Evolutionary conservation across 192 early-diverging fungal genomes (phyloP), one percentile per base, ranked within the genome.

Genomic region (Backusella tarrabulga): DNA sequence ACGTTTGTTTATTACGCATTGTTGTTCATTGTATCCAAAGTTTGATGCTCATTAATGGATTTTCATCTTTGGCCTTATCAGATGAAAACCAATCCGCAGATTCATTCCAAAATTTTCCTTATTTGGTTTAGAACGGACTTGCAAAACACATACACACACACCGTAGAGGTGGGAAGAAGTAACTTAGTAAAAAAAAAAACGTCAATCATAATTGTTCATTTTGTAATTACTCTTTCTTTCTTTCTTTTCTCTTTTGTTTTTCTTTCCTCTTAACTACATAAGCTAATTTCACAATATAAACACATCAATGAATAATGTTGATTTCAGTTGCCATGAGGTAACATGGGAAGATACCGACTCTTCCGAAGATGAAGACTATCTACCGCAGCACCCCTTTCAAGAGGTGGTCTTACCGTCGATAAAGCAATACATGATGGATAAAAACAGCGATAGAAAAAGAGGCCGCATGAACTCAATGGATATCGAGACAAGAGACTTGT

Each of bases 311-410:
- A 36, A 63, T 29, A 63, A 29, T 63, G 23, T 63, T 9, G 67
- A 67, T 15, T n/a, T 41, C 0, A 52, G 63, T 42, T 70, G 34
- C 41, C 44, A 76, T 67, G 41, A 73, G 68, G 71, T 77, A 19
- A 46, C 44, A 60, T 77, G 79, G 75, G 52, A 50, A 52, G 79
- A 80, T 44, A 80, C 79, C 9, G 79, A 80, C 67, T 67, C 54
- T 17, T 75, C 74, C 32, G 79, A 80, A 42, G 79, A 80, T 72
- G 79, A 80, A 67, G 79, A 80, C 60, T 80, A 71, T 21, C 42
- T 76, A 11, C 79, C 79, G 0, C 79, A 63, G 9, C 23, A 63
- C 26, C 23, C 56, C 23, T 63, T 63, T 14, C 56, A 63, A 9
- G 56, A 63, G 29, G 56, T 63, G 11, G 1, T n/a, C 6, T 12